Base-by-base conservation (phyloP, 495 filamentous ascomycete genomes). In the Hypoxylon cercidicola region DNA sequence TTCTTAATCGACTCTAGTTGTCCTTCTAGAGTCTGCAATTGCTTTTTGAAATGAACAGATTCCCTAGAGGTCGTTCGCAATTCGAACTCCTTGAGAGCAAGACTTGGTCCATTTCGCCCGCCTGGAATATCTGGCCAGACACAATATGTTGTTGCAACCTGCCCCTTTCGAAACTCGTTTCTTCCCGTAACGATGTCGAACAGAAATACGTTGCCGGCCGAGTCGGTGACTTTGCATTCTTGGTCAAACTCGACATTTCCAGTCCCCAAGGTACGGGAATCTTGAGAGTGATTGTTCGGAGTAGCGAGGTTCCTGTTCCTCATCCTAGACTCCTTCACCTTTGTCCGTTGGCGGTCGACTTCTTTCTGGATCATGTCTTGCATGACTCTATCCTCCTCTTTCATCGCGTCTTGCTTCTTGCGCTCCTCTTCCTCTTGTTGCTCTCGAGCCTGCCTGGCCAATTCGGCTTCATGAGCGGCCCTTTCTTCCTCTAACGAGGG, bases 401-500 rank as follows among this genome's bases (percentile, higher is more conserved):
- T 81, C 34, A 79, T 84, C 47, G 89, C 87, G 55, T 89, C 77
- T 39, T 81, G 75, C 63, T 76, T 79, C 63, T 78, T 81, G 43
- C 71, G 80, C 50, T 81, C 77, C 61, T 81, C 79, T 19, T 77
- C 73, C 63, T 82, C 77, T 57, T 72, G 77, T 55, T 85, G 77
- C 55, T 81, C 74, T 40, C 80, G 72, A n/a, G 81, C 83, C 53
- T 78, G 58, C 59, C 75, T 82, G 6, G 78, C 80, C 49, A 85
- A 72, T 61, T 78, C 76, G 11, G 77, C 81, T 63, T 86, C 84
- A 39, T 85, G 83, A 30, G 87, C 85, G 9, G 89, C 93, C 23
- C 95, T 84, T 73, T 98, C 93, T 68, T 96, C 93, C 70, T 95
- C 93, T 13, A 99, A 77, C 34, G 92, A 97, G 0, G 93, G 93